phyloP scores from a whole-genome alignment of 805 yeast genomes.

The Lachancea sp. region DNA sequence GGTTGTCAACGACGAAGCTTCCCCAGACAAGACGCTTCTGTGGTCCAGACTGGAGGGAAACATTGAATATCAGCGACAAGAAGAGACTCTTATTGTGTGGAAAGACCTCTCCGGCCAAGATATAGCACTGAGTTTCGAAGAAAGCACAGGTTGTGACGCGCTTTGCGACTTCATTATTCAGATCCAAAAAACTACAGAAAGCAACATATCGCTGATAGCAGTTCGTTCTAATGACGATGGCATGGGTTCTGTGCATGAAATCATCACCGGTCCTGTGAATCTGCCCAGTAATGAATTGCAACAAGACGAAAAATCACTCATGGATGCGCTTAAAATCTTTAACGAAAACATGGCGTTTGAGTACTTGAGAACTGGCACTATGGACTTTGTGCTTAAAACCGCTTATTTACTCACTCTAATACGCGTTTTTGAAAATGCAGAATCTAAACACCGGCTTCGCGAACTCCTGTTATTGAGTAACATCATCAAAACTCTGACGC shows the following conservation, averaged over 20 bases:
- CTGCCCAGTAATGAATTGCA: slow-evolving; percentile 55
- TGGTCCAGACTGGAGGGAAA: slow-evolving; percentile 64
- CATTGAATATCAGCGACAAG: slow-evolving; percentile 86
- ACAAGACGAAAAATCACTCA: slow-evolving; percentile 40
- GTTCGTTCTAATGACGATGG: slow-evolving; percentile 44
- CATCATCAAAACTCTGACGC: slow-evolving; percentile 61
- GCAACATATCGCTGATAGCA: slow-evolving; percentile 66
- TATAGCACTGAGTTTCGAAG: slow-evolving; percentile 88
- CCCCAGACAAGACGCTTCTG: slow-evolving; percentile 52
- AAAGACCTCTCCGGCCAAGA: slow-evolving; percentile 63
- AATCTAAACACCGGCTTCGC: slow-evolving; percentile 43
- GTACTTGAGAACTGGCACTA: slow-evolving; percentile 50
- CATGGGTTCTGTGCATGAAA: slow-evolving; percentile 57
- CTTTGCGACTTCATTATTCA: slow-evolving; percentile 73
- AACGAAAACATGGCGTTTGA: slow-evolving; percentile 56
- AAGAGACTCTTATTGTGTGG: slow-evolving; percentile 93
- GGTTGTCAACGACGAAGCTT: slow-evolving; percentile 64
- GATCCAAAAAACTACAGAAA: slow-evolving; percentile 56
- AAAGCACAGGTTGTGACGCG: slow-evolving; percentile 79
- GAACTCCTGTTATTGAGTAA: slow-evolving; percentile 64
- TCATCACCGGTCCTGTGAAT: slow-evolving; percentile 72
- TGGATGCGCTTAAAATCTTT: slow-evolving; percentile 48
- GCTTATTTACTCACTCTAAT: slow-evolving; percentile 50
- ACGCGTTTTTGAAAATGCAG: slow-evolving; percentile 49
- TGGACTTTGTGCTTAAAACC: slow-evolving; percentile 49